phyloP scores from a whole-genome alignment of 1,139 yeast species.

The Geotrichum reessii region DNA sequence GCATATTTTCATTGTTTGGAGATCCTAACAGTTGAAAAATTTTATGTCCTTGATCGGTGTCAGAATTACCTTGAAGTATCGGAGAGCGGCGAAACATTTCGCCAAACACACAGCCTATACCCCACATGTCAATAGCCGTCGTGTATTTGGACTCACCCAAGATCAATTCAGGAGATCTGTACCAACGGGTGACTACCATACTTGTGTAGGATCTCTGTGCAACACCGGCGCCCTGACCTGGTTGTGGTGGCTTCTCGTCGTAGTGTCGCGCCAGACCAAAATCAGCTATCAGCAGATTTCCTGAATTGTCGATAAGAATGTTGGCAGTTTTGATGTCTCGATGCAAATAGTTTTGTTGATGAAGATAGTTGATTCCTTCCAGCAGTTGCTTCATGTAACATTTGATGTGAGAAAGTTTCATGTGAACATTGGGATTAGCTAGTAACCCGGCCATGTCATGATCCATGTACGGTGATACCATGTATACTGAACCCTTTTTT shows the following conservation, averaged over 20 bases:
- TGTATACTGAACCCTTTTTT: slow-evolving; percentile 43
- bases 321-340: slow-evolving; percentile 95
- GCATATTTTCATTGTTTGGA: slow-evolving; percentile 62
- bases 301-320: slow-evolving; percentile 68
- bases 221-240: slow-evolving; percentile 54
- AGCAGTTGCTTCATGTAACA: slow-evolving; percentile 77
- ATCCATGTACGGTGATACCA: slow-evolving; percentile 91
- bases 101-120: slow-evolving; percentile 92
- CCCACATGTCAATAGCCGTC: slow-evolving; percentile 96
- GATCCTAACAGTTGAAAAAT: slow-evolving; percentile 80
- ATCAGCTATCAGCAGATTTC: slow-evolving; percentile 82
- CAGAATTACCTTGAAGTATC: slow-evolving; percentile 77
- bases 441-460: slow-evolving; percentile 90
- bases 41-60: slow-evolving; percentile 81
- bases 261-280: slow-evolving; percentile 86
- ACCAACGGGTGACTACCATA: slow-evolving; percentile 94
- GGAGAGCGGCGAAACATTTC: slow-evolving; percentile 81
- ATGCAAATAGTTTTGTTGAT: slow-evolving; percentile 60
- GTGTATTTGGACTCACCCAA: slow-evolving; percentile 83
- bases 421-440: slow-evolving; percentile 67
- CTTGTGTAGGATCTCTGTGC: slow-evolving; percentile 70
- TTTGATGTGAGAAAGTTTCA: slow-evolving; percentile 67
- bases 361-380: slow-evolving; percentile 76
- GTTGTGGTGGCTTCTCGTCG: slow-evolving; percentile 62
- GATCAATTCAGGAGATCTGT: slow-evolving; percentile 88